These are phyloP conservation scores for Hemileccinum impolitum DNA, from an alignment of 768 basidiomycete genomes.

Conservation along the genomic window DNA sequence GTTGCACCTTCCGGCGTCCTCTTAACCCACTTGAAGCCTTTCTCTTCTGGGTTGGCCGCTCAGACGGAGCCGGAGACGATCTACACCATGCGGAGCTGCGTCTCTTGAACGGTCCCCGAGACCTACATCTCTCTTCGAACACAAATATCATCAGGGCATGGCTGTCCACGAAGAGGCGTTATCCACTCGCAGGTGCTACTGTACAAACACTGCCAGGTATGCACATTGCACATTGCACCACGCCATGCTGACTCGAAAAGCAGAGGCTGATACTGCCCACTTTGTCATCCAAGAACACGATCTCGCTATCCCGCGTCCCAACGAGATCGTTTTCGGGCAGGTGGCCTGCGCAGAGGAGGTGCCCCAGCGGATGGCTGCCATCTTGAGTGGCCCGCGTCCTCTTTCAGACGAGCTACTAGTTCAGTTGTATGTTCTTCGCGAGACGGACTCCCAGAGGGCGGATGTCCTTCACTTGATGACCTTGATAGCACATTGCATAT, in stretches of 20 bases:
- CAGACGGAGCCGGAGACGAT: slow-evolving; percentile 42
- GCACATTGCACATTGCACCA: too few relatives aligned
- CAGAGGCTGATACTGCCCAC: background rate
- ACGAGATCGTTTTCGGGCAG: slow-evolving; percentile 38
- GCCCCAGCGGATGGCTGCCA: slow-evolving; percentile 19
- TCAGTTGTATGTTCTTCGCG: slow-evolving; percentile 40
- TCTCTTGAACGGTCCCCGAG: slow-evolving; percentile 26
- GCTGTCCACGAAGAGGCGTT: slow-evolving; percentile 42
- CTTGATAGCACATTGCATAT: slow-evolving; percentile 46
- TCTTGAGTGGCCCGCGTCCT: slow-evolving; percentile 32
- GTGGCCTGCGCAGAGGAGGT: slow-evolving; percentile 37
- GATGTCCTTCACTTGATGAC: slow-evolving; percentile 41
- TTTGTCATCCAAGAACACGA: slow-evolving; percentile 43
- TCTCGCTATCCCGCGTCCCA: slow-evolving; percentile 28
- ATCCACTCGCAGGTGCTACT: slow-evolving; percentile 44
- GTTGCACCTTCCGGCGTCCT: slow-evolving; percentile 28
- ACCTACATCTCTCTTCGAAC: slow-evolving; percentile 19
- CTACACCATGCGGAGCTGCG: slow-evolving; percentile 28
- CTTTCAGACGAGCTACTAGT: slow-evolving; percentile 43
- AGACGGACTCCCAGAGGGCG: slow-evolving; percentile 27
- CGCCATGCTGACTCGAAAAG: too few relatives aligned
- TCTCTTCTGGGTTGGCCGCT: slow-evolving; percentile 39
- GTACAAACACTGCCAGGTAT: slow-evolving; percentile 19
- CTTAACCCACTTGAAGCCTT: slow-evolving; percentile 38
- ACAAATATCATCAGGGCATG: slow-evolving; percentile 41